These are phyloP conservation scores for Sclerotinia nivalis DNA, from an alignment of 2,329 filamentous ascomycete species.

Conservation along the genomic window DNA sequence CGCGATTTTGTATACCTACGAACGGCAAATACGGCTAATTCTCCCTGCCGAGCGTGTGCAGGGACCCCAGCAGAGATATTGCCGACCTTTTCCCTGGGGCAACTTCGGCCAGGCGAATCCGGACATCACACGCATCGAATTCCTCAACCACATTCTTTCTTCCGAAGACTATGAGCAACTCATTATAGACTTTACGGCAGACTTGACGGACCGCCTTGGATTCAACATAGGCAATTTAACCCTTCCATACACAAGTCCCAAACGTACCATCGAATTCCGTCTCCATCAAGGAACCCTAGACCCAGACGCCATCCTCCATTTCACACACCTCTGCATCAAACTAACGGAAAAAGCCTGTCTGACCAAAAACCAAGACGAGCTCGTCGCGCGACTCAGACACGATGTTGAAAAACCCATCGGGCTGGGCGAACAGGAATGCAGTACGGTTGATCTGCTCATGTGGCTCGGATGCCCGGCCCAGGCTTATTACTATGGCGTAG, in stretches of 20 bases:
- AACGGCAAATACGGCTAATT: slow-evolving; percentile 30
- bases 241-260: neutral
- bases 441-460: neutral
- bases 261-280: slow-evolving; percentile 36
- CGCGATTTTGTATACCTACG: slow-evolving; percentile 36
- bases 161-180: neutral
- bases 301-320: slow-evolving; percentile 25
- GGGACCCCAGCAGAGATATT: neutral
- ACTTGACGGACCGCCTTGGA: neutral
- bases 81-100: neutral
- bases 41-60: neutral
- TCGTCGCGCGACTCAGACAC: neutral
- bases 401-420: neutral
- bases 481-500: neutral
- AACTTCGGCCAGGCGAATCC: neutral
- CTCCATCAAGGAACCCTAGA: slow-evolving; percentile 35
- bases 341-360: slow-evolving; percentile 22
- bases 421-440: neutral
- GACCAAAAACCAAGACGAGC: neutral
- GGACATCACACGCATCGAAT: neutral
- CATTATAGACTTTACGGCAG: neutral
- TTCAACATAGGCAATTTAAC: neutral
- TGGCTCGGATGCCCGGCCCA: slow-evolving; percentile 6
- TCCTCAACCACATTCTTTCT: neutral
- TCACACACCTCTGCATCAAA: slow-evolving; percentile 29